phyloP scores from a whole-genome alignment of 2,329 filamentous ascomycete genomes.

The Aquanectria penicillioides region DNA sequence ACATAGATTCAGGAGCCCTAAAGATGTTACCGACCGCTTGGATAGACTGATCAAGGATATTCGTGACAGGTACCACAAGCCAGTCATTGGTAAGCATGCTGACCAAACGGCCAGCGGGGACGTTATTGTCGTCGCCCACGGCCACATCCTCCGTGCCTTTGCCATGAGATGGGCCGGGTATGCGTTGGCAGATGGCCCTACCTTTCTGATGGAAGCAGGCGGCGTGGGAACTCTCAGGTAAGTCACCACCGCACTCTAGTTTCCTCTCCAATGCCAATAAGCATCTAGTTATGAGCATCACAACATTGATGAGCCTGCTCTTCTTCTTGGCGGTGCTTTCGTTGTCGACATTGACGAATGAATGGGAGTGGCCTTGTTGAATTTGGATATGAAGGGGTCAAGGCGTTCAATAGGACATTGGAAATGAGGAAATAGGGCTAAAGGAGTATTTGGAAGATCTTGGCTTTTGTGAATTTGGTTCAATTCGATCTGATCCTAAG shows the following conservation, averaged over 20 bases:
- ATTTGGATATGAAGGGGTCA: background rate
- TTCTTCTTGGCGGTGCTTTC: conserved; percentile 80
- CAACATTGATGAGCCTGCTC: conserved; percentile 80
- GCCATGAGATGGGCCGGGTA: conserved; percentile 87
- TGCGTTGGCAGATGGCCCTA: conserved; percentile 77
- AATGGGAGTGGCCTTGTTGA: background rate
- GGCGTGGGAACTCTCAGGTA: conserved; percentile 83
- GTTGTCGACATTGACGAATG: conserved; percentile 53
- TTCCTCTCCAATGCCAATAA: conserved; percentile 15
- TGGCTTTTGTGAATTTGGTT: too few relatives aligned
- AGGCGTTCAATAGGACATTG: background rate
- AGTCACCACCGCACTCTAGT: conserved; percentile 28
- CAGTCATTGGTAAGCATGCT: conserved; percentile 66
- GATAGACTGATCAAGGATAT: conserved; percentile 83
- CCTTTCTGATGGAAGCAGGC: conserved; percentile 88
- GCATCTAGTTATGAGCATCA: conserved; percentile 78
- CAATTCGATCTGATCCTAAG: too few relatives aligned
- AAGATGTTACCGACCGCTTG: conserved; percentile 76
- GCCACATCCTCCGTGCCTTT: conserved; percentile 88
- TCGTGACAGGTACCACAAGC: conserved; percentile 70
- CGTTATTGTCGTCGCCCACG: conserved; percentile 80
- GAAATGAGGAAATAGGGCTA: too few relatives aligned
- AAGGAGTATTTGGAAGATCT: background rate
- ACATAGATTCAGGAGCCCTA: conserved; percentile 65
- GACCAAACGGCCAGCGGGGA: conserved; percentile 50